Evolutionary conservation across 345 rosid genomes (phyloP), one percentile per base, ranked within the genome.

Genomic region (Geranium brycei): DNA sequence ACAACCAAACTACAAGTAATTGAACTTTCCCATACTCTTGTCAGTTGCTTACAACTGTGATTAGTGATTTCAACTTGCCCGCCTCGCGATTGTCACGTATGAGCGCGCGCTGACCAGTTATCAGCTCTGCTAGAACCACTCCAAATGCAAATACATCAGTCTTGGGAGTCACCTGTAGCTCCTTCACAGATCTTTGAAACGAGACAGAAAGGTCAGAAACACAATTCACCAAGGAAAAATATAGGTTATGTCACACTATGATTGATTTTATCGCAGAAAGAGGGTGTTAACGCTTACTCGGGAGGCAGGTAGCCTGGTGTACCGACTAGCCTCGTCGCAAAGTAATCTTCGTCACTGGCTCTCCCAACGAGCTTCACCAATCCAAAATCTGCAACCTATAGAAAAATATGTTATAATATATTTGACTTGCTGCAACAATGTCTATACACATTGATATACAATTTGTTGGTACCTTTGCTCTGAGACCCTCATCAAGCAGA

Each of bases 271-370:
- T 7, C 31, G 17, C n/a, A 23, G n/a, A 73, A 28, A 16, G 28
- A 8, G 17, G 47, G 17, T 17, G 0, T 38, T 5, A 51, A 30
- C 15, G 68, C 72, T 68, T 74, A 86, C 89, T 86, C 87, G 0
- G 89, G 89, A 19, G 89, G 84, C 55, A 83, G 85, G 64, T 86
- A 86, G 67, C 88, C 89, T 5, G 89, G 92, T 15, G 85, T 86
- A 31, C 92, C 89, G 7, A 86, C 89, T 7, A 86, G 72, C 30
- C 73, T 70, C 0, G 88, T 86, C 18, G 87, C 89, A 64, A 86
- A 69, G 19, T 76, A 63, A 7, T 82, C 89, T 11, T 83, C 85
- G 4, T 82, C 81, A 55, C 62, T 77, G 57, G 72, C 72, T 74
- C 83, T 62, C 64, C 83, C 83, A 30, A 82, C 84, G 62, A 86